Percentiles rank a stretch among this genome's conserved stretches.
Evolutionary conservation across 1,139 yeast species (phyloP).

Genomic region (Suhomyces maxii): DNA sequence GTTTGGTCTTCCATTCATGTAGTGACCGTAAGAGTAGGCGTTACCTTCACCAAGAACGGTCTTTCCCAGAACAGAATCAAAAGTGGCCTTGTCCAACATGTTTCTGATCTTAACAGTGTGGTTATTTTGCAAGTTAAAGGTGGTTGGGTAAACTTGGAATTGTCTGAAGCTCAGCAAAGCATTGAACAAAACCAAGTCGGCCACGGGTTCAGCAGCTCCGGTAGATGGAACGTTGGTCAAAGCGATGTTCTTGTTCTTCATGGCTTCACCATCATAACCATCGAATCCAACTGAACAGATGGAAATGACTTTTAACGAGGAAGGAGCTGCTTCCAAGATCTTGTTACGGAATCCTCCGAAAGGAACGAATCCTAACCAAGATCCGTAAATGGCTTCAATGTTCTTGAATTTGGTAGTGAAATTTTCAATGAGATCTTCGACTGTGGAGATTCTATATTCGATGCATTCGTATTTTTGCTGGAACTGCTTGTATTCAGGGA

Average conservation of each 20-base stretch:
- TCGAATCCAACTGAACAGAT: slow-evolving; percentile 75
- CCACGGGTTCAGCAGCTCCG: slow-evolving; percentile 69
- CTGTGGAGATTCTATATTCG: slow-evolving; percentile 18
- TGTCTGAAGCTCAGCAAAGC: slow-evolving; percentile 63
- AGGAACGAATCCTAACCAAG: slow-evolving; percentile 56
- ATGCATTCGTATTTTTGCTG: slow-evolving; percentile 20
- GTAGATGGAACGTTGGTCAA: slow-evolving; percentile 68
- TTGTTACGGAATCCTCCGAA: slow-evolving; percentile 52
- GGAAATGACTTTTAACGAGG: slow-evolving; percentile 53
- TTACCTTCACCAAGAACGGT: slow-evolving; percentile 24
- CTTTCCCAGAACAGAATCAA: slow-evolving; percentile 38
- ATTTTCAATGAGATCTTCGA: slow-evolving; percentile 27
- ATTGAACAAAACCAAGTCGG: slow-evolving; percentile 67
- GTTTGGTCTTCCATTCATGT: slow-evolving; percentile 34
- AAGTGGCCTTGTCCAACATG: slow-evolving; percentile 34
- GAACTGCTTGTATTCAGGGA: slow-evolving; percentile 22
- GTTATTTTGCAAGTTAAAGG: slow-evolving; percentile 29
- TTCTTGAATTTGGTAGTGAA: slow-evolving; percentile 35
- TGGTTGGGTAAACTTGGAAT: slow-evolving; percentile 50
- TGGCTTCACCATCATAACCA: slow-evolving; percentile 47
- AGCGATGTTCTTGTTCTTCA: slow-evolving; percentile 45
- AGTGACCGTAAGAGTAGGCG: slow-evolving; percentile 52
- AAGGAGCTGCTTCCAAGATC: slow-evolving; percentile 53
- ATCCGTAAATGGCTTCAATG: slow-evolving; percentile 60
- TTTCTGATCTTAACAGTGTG: slow-evolving; percentile 47